Evolutionary conservation across 768 basidiomycete species (phyloP), one percentile per base, ranked within the genome.

Genomic region (Paxillus rubicundulus): DNA sequence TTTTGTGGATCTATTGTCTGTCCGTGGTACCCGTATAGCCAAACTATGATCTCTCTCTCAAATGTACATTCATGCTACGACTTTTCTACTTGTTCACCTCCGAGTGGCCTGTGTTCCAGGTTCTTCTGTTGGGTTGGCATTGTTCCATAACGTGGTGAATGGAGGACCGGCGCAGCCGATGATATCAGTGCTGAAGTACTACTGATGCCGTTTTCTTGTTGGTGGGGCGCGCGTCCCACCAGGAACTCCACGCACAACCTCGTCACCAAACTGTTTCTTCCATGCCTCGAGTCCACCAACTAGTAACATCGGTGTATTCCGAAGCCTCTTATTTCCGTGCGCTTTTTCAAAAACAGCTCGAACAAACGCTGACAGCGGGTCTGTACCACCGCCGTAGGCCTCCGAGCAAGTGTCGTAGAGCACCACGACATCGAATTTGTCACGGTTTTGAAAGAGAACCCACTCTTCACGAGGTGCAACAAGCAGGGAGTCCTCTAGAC

Each of bases 341-440:
- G 86, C 86, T 21, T 74, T 75, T 60, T 87, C 87, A 67, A 80
- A 86, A 39, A 97, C 89, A 2, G 85, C 79, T 9, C 80, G 75
- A 49, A 85, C 75, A 20, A 95, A 78, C 17, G 75, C 65, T 2
- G 80, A 75, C n/a, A 89, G 66, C 0, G 85, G 81, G 0, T 82
- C 75, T 9, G 74, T 74, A 17, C 72, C 67, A 2, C n/a, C n/a
- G n/a, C 77, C 79, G 47, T 82, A 77, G 16, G 74, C 68, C 49
- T 79, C 75, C 42, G 89, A 84, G 27, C 75, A 67, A 46, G 78
- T 62, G 67, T 98, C 94, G 67, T 94, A 95, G 4, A 98, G 73
- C 14, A 86, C 89, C 21, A 99, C 84, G 20, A 95, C 69, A 59
- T 97, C 94, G 65, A 90, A 96, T 59, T 88, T 86, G 62, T 93